Evolutionary conservation across 495 filamentous ascomycete species (phyloP).

Genomic region (Aspergillus biplanus): DNA sequence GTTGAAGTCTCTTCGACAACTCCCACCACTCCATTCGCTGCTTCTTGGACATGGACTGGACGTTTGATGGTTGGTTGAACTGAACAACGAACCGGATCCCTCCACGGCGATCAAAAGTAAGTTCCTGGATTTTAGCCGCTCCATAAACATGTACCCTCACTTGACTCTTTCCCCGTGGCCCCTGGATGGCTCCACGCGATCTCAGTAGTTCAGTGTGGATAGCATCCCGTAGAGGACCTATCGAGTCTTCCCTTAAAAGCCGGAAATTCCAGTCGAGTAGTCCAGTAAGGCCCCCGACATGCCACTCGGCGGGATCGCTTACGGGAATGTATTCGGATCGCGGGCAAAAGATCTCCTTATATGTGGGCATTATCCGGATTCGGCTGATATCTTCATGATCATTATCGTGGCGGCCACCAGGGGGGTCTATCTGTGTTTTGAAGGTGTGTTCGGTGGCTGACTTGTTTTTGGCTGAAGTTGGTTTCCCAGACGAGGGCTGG

Average conservation of each 20-base stretch:
- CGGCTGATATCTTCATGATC: constrained; percentile 60
- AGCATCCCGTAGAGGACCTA: constrained; percentile 43
- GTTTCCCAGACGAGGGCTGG: neutral
- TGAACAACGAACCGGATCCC: constrained; percentile 59
- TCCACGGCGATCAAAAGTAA: constrained; percentile 48
- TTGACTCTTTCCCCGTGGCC: constrained; percentile 8
- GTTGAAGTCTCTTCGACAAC: constrained; percentile 55
- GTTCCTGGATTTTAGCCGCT: constrained; percentile 33
- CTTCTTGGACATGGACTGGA: constrained; percentile 34
- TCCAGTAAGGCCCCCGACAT: constrained; percentile 60
- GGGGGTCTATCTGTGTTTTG: constrained; percentile 13
- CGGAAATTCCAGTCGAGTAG: constrained; percentile 71
- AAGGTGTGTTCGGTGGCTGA: no score
- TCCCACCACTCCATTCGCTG: constrained; percentile 63
- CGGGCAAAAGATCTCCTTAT: constrained; percentile 57
- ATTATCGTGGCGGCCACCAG: constrained; percentile 61
- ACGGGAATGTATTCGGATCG: constrained; percentile 63
- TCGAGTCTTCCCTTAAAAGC: constrained; percentile 41
- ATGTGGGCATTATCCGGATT: constrained; percentile 67
- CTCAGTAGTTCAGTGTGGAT: constrained; percentile 20
- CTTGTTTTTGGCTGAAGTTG: no score
- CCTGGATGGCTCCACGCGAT: constrained; percentile 6
- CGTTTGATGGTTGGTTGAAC: constrained; percentile 58
- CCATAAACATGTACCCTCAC: constrained; percentile 44
- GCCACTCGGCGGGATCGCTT: constrained; percentile 54